Evolutionary conservation across 805 yeast genomes (phyloP).

Genomic region (Candida arabinofermentans): DNA sequence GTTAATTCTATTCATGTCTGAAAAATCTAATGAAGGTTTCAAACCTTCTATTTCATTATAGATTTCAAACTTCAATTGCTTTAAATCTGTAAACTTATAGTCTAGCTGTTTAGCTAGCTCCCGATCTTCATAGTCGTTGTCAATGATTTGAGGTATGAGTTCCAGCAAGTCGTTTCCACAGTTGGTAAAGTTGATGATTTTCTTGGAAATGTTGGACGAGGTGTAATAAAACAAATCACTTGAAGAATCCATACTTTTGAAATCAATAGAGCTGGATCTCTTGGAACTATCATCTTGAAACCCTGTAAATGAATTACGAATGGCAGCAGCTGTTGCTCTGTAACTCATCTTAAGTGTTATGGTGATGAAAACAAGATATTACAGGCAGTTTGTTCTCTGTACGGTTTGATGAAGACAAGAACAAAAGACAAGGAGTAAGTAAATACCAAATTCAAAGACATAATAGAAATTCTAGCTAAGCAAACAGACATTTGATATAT

Average conservation of each 20-base stretch:
- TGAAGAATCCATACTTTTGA: not conserved
- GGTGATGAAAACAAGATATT: too few species aligned
- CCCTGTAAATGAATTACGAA: conserved; percentile 1
- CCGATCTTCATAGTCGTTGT: conserved; percentile 1
- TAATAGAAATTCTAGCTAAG: too few species aligned
- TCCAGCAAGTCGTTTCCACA: not conserved
- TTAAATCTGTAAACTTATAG: conserved; percentile 1
- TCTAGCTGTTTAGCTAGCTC: not conserved
- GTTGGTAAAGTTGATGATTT: not conserved
- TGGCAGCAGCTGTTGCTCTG: not conserved
- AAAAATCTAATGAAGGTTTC: conserved; percentile 53
- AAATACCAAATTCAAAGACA: too few species aligned
- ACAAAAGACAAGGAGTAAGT: too few species aligned
- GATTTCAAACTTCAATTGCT: conserved; percentile 52
- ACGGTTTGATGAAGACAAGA: too few species aligned
- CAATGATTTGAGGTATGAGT: not conserved
- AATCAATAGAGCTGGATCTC: conserved; percentile 1
- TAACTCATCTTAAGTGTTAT: not conserved
- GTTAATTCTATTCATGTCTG: conserved; percentile 67
- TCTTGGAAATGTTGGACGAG: not conserved
- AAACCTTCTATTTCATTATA: conserved; percentile 66
- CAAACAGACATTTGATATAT: not conserved
- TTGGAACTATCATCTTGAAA: not conserved
- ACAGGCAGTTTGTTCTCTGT: not conserved
- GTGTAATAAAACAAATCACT: conserved; percentile 1